Percentiles rank a stretch among this genome's conserved stretches.
phyloP scores from a whole-genome alignment of 352 stramenopile species.

The Halophytophthora batemanensis region DNA sequence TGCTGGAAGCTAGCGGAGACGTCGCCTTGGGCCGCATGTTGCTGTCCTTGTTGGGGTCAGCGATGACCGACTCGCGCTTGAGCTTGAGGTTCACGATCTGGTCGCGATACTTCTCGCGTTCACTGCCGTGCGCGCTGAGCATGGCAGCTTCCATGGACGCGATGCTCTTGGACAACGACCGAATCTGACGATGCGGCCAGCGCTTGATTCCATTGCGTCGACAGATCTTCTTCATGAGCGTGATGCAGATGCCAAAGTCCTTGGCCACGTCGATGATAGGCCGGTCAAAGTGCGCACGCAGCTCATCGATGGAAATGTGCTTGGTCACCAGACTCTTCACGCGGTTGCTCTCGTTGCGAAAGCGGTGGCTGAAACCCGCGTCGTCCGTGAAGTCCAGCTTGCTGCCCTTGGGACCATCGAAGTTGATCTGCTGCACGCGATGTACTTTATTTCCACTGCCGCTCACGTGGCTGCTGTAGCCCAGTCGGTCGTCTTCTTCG shows the following conservation, averaged over 20 bases:
- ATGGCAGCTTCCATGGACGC: conserved; percentile 86
- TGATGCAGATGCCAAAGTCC: conserved; percentile 89
- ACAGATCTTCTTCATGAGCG: conserved; percentile 89
- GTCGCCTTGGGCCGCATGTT: conserved; percentile 45
- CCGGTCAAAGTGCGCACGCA: conserved; percentile 81
- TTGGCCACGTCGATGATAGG: conserved; percentile 89
- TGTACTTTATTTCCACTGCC: conserved; percentile 32
- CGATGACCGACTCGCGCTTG: conserved; percentile 85
- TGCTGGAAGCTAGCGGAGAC: conserved; percentile 13
- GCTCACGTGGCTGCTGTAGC: conserved; percentile 16
- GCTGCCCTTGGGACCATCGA: conserved; percentile 62
- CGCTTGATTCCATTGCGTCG: conserved; percentile 71
- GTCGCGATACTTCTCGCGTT: conserved; percentile 83
- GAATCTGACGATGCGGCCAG: conserved; percentile 80
- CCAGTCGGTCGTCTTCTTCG: conserved; percentile 29
- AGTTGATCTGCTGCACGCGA: conserved; percentile 70
- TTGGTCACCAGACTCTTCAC: conserved; percentile 87
- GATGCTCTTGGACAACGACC: conserved; percentile 85
- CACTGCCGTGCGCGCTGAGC: conserved; percentile 73
- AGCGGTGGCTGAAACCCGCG: conserved; percentile 67
- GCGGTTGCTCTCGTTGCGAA: conserved; percentile 83
- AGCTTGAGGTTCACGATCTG: conserved; percentile 80
- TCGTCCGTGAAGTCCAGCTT: conserved; percentile 78
- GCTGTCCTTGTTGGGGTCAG: conserved; percentile 83
- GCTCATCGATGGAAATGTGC: conserved; percentile 86